Evolutionary conservation across 495 filamentous ascomycete species (phyloP).

Genomic region (Xylaria grammica): DNA sequence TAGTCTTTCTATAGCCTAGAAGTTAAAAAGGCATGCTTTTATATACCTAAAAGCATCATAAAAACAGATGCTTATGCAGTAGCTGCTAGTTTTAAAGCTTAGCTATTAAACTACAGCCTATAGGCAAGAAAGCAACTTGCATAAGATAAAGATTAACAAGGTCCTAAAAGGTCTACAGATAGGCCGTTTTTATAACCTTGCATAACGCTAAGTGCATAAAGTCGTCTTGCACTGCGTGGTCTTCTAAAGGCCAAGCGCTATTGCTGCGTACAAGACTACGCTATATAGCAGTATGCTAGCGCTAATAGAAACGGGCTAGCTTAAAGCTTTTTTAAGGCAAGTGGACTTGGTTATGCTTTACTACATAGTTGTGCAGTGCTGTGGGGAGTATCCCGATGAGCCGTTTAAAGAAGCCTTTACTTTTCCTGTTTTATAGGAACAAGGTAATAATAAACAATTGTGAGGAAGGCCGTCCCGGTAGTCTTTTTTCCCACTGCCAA

Average conservation of each 20-base stretch:
- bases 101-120: not conserved
- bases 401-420: not conserved
- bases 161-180: not conserved
- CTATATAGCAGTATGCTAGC: not conserved
- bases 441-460: not conserved
- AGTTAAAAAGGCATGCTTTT: conserved; percentile 11
- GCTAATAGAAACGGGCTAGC: not conserved
- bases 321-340: not conserved
- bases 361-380: not conserved
- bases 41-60: not conserved
- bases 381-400: not conserved
- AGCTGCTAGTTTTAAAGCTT: not conserved
- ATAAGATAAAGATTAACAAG: not conserved
- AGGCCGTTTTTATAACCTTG: not conserved
- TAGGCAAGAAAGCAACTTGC: not conserved
- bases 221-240: not conserved
- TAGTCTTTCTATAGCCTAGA: not conserved
- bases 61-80: not conserved
- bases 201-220: not conserved
- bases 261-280: not conserved
- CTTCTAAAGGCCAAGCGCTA: not conserved
- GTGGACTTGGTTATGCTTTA: not conserved
- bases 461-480: too few species aligned
- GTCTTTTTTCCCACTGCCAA: too few species aligned
- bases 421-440: not conserved